phyloP scores from a whole-genome alignment of 23 red algal species.

The Gracilaria caudata region DNA sequence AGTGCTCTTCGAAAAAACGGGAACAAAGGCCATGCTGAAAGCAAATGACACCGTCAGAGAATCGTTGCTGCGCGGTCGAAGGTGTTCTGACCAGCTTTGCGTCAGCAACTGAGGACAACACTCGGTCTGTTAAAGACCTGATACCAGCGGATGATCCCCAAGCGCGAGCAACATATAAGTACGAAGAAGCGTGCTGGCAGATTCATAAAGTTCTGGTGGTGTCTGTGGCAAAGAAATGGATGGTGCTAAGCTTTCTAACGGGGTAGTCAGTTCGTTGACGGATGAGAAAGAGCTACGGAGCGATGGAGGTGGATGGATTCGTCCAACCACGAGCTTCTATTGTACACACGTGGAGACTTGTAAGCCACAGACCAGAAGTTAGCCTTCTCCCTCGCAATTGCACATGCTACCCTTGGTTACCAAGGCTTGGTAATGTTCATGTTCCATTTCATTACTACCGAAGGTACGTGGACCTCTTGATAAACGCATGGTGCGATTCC shows the following conservation, averaged over 20 bases:
- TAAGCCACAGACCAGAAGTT: not conserved
- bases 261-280: not conserved
- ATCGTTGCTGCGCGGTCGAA: not conserved
- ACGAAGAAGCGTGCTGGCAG: not conserved
- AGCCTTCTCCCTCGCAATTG: no score
- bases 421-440: no score
- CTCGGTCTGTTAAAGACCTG: not conserved
- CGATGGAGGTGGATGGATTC: not conserved
- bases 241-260: not conserved
- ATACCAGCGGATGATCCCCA: not conserved
- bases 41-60: not conserved
- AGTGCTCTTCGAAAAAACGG: not conserved
- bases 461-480: no score
- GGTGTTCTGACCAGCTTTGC: not conserved
- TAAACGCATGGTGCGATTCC: no score
- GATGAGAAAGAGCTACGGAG: not conserved
- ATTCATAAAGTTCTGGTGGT: not conserved
- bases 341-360: not conserved
- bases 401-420: no score
- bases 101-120: not conserved
- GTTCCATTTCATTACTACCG: no score
- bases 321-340: not conserved
- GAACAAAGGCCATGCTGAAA: constrained; percentile 43
- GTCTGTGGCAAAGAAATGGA: not conserved
- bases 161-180: not conserved